Base-by-base conservation (phyloP, 352 stramenopile species). In the Pythium aristosporum region DNA sequence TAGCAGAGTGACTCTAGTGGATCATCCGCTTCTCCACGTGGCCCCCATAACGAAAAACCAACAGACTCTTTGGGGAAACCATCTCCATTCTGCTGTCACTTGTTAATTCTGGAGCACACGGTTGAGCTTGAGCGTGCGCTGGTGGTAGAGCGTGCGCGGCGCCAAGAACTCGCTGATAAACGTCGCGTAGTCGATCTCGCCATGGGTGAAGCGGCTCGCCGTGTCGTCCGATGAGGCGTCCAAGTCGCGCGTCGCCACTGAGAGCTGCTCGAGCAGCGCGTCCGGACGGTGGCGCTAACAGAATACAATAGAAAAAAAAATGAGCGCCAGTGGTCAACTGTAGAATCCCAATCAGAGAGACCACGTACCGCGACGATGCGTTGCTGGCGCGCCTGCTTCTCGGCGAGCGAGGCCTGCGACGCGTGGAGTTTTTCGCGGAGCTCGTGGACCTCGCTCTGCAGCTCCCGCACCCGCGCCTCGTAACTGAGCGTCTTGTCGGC, bases 91-190 rank as follows among this genome's bases (percentile, higher is more conserved):
- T 32, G 1, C 12, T 30, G n/a, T 25, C 8, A 30, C 15, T 44
- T 12, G 46, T 34, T 61, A 61, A 30, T 85, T 80, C 67, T 91
- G 79, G 37, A 85, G 63, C 65, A 91, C 76, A 43, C 75, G 67
- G 25, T 79, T 83, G 39, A 92, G 79, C 63, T 92, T 92, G 61
- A 91, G 76, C 39, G 76, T 87, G 44, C 85, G 83, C 56, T 91
- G 69, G 57, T 94, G 85, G 61, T 90, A 94, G 36, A 88, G 65
- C 32, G 79, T 87, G 34, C 85, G 83, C 63, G 80, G 76, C 11
- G 82, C 74, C 23, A 92, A 51, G 53, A 88, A 94, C 41, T 82
- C 73, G 44, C 76, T 61, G 39, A 87, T 74, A 52, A 94, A 94
- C 52, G 79, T 70, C 16, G 73, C 55, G 23, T 90, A 80, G 50